These are phyloP conservation scores for Diaporthe helianthi DNA, from an alignment of 2,329 filamentous ascomycete species.

Conservation along the genomic window DNA sequence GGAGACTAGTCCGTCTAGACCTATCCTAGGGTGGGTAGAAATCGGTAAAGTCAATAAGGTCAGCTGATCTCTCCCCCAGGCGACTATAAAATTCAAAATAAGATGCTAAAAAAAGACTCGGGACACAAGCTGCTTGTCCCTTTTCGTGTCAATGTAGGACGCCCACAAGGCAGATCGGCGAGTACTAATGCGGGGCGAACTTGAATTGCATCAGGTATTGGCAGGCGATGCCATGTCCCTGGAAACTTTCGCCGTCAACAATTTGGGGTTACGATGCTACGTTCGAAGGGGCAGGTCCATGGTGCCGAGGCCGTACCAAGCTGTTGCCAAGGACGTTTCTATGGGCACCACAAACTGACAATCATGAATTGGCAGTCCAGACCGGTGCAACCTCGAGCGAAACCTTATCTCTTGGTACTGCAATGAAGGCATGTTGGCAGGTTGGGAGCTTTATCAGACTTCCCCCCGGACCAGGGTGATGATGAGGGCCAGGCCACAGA, in stretches of 20 bases:
- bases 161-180: too few relatives aligned
- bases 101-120: neutral
- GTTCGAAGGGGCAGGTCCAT: conserved; percentile 3
- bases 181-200: too few relatives aligned
- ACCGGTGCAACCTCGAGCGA: neutral
- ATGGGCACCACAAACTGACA: neutral
- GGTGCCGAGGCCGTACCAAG: conserved; percentile 13
- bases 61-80: neutral
- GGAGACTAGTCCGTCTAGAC: too few relatives aligned
- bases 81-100: neutral
- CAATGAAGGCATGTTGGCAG: neutral
- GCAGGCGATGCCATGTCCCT: neutral
- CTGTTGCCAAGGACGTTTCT: neutral
- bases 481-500: neutral
- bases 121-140: too few relatives aligned
- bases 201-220: neutral
- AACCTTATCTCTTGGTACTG: conserved; percentile 18
- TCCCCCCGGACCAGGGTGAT: neutral
- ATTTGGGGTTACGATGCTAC: neutral
- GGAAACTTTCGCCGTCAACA: neutral
- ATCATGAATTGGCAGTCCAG: neutral
- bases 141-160: too few relatives aligned
- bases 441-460: neutral
- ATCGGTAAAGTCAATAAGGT: neutral
- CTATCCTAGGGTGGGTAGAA: too few relatives aligned